These are phyloP conservation scores for Polytrichum commune DNA, from an alignment of 225 moss, liverwort and hornwort species.

Conservation along the genomic window DNA sequence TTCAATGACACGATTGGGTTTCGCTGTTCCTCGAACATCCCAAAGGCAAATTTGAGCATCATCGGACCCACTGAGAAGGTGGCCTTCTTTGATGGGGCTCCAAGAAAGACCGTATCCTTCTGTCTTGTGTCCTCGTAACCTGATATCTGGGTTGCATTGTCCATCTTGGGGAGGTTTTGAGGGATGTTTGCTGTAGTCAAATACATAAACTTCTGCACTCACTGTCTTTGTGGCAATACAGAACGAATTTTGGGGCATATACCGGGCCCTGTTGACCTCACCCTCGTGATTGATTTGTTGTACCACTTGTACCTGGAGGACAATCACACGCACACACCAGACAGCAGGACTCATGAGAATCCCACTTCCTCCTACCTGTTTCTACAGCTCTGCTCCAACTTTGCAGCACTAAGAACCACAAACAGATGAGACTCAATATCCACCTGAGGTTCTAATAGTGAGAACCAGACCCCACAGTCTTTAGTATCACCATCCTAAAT, in stretches of 20 bases:
- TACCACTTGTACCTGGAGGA: constrained; percentile 66
- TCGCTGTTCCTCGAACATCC: constrained; percentile 63
- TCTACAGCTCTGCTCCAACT: too few species aligned
- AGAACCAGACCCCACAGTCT: too few species aligned
- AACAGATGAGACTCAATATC: too few species aligned
- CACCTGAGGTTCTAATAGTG: too few species aligned
- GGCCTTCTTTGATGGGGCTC: constrained; percentile 67
- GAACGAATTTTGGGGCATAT: constrained; percentile 85
- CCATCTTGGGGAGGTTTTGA: constrained; percentile 92
- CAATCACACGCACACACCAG: not conserved
- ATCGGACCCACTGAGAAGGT: constrained; percentile 82
- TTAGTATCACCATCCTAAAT: too few species aligned
- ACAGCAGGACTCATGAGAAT: too few species aligned
- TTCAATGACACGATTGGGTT: constrained; percentile 60
- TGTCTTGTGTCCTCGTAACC: constrained; percentile 67
- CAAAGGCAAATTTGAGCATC: constrained; percentile 87
- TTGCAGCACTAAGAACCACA: too few species aligned
- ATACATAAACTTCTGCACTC: constrained; percentile 85
- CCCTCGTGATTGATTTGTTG: constrained; percentile 91
- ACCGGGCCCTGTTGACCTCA: constrained; percentile 86
- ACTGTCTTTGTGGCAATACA: constrained; percentile 83
- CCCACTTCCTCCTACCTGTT: too few species aligned
- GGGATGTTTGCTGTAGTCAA: constrained; percentile 89
- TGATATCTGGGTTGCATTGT: constrained; percentile 73
- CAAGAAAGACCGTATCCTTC: constrained; percentile 87